Conservation (phyloP, 139 green algal species). For the Auxenochlorella pyrenoidosa region DNA sequence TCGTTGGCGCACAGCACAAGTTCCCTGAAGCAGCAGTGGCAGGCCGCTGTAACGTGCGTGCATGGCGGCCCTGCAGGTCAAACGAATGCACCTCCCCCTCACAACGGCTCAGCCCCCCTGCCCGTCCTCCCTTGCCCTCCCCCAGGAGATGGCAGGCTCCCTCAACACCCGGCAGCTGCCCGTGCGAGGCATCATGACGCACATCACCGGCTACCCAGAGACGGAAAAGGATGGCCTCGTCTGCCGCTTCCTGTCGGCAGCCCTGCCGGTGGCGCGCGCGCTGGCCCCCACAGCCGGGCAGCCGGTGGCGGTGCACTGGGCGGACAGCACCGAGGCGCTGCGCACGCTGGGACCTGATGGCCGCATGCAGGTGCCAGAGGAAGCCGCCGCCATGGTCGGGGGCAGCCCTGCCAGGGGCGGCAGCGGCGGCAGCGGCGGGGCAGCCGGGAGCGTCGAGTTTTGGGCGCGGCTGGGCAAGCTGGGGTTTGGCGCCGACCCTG, state of each 20-base stretch:
- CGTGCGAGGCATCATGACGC: not conserved
- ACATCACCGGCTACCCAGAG: not conserved
- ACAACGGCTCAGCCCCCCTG: too few species aligned
- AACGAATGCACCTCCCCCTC: not conserved
- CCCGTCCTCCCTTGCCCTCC: not conserved
- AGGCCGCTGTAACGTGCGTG: too few species aligned
- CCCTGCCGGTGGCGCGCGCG: not conserved
- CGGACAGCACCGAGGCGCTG: slow-evolving; percentile 2
- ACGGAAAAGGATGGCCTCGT: not conserved
- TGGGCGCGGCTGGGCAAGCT: slow-evolving; percentile 18
- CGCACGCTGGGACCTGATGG: not conserved
- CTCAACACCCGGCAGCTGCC: not conserved
- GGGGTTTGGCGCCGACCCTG: not conserved
- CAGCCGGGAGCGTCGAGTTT: not conserved
- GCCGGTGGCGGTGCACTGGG: slow-evolving; percentile 3
- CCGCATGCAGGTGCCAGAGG: not conserved
- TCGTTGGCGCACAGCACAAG: too few species aligned
- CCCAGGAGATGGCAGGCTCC: not conserved
- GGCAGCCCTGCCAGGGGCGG: not conserved
- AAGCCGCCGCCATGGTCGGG: not conserved
- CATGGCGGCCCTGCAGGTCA: not conserved
- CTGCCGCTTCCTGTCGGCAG: not conserved
- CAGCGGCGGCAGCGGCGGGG: not conserved
- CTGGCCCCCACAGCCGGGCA: not conserved
- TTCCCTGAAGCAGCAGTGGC: too few species aligned